Percentiles rank a stretch among this genome's conserved stretches.
These are phyloP conservation scores for Penicillium sp. DNA, from an alignment of 2,329 filamentous ascomycete genomes.

Conservation along the genomic window DNA sequence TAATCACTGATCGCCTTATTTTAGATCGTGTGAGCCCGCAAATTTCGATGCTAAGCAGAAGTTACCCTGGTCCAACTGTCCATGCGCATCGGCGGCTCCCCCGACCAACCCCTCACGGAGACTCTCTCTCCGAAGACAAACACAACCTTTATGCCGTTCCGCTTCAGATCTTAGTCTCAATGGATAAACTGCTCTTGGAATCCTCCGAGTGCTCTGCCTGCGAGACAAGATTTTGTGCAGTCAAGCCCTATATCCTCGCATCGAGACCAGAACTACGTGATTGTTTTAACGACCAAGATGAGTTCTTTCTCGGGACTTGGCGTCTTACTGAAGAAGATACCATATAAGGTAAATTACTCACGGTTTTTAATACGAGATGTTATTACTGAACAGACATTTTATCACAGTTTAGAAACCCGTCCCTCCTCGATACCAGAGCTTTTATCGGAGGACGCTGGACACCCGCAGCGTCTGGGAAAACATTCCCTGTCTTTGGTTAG, in stretches of 20 bases:
- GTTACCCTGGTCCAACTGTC: not conserved
- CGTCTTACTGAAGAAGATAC: not conserved
- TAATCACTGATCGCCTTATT: no score
- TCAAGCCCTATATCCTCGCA: not conserved
- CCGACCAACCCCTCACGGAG: slow-evolving; percentile 4
- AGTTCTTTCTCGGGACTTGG: not conserved
- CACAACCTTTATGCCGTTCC: not conserved
- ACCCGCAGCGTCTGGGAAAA: not conserved
- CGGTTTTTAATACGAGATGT: not conserved
- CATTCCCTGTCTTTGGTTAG: not conserved
- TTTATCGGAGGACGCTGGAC: not conserved
- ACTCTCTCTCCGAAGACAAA: not conserved
- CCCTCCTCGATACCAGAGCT: not conserved
- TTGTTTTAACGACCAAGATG: not conserved
- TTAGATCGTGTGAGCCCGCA: not conserved
- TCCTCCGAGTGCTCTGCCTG: not conserved
- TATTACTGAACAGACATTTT: not conserved
- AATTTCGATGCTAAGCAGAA: not conserved
- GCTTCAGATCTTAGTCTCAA: not conserved
- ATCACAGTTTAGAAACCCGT: not conserved
- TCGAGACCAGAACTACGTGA: not conserved
- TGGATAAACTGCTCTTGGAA: not conserved
- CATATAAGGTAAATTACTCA: not conserved
- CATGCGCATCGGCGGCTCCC: not conserved
- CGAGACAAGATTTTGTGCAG: not conserved